Base-by-base conservation (phyloP, 306 rosid genomes). In the Ochetophila trinervis region DNA sequence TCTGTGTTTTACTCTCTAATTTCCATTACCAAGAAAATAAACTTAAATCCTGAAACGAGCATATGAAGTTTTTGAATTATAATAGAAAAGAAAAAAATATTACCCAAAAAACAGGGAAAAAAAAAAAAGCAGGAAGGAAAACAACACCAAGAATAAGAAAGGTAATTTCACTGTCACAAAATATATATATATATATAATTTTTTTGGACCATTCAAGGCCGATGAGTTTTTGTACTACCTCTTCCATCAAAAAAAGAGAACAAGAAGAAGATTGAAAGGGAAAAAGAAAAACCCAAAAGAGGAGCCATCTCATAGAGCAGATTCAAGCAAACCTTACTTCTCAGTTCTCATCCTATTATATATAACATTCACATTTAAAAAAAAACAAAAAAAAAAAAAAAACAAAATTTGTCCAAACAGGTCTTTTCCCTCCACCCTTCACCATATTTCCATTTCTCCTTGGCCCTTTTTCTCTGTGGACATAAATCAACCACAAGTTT, bases 251-350 rank as follows among this genome's bases (percentile, higher is more conserved):
- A 27, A 50, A 21, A 16, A 54, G 24, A 24, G 69, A 22, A 27
- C 34, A 40, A 56, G 1, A 36, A 32, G 24, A 5, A 42, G 35
- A 32, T n/a, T n/a, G 53, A 59, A 5, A 32, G 32, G 6, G 22
- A 22, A 42, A 59, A 22, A 15, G 40, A 35, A 50, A 56, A 37
- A 34, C 24, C 49, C 55, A 53, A 60, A 78, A 56, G 72, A 66
- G 60, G 73, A 78, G 89, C 67, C 83, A 75, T 71, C 79, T 61
- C 76, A 62, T 8, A 65, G 82, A 79, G 87, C 66, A 67, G 73
- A 76, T 81, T 10, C 59, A 48, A 22, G 73, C 32, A 60, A 21
- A 76, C 52, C 62, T 49, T 70, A 53, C 52, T 11, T 72, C 44
- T 42, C 73, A n/a, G n/a, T n/a, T n/a, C 24, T 53, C 68, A 21